Conservation (phyloP, 2,329 filamentous ascomycete species). For the Epichloe baconii region DNA sequence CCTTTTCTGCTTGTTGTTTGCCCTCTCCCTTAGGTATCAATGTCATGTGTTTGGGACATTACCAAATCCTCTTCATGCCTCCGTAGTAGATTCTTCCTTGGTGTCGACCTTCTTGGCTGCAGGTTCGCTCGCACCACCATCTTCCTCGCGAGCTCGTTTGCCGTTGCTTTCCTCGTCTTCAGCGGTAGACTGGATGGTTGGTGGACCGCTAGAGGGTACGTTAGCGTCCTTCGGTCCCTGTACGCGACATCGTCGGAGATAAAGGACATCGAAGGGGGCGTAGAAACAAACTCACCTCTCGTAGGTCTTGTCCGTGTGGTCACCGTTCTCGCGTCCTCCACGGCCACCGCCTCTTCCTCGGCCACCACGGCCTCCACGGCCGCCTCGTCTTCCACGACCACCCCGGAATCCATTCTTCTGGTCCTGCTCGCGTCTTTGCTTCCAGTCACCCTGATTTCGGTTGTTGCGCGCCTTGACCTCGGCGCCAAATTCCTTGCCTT, state of each 20-base stretch:
- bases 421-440: slow-evolving; percentile 48
- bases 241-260: neutral
- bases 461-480: slow-evolving; percentile 19
- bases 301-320: slow-evolving; percentile 16
- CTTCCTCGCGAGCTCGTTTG: slow-evolving; percentile 45
- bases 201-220: slow-evolving; percentile 10
- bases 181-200: slow-evolving; percentile 33
- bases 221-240: slow-evolving; percentile 6
- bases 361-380: slow-evolving; percentile 28
- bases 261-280: neutral
- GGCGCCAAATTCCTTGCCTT: slow-evolving; percentile 29
- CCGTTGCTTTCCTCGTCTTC: slow-evolving; percentile 25
- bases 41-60: neutral
- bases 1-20: neutral
- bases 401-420: slow-evolving; percentile 46
- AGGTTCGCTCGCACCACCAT: slow-evolving; percentile 28
- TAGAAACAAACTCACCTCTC: slow-evolving; percentile 18
- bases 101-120: slow-evolving; percentile 50
- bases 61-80: neutral
- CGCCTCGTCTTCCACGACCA: slow-evolving; percentile 29
- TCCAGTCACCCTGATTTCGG: slow-evolving; percentile 46
- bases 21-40: neutral
- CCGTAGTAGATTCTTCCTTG: slow-evolving; percentile 25
- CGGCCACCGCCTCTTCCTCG: slow-evolving; percentile 30
- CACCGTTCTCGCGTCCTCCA: slow-evolving; percentile 15